Conservation (phyloP, 306 rosid species). For the Fragaria iinumae region DNA sequence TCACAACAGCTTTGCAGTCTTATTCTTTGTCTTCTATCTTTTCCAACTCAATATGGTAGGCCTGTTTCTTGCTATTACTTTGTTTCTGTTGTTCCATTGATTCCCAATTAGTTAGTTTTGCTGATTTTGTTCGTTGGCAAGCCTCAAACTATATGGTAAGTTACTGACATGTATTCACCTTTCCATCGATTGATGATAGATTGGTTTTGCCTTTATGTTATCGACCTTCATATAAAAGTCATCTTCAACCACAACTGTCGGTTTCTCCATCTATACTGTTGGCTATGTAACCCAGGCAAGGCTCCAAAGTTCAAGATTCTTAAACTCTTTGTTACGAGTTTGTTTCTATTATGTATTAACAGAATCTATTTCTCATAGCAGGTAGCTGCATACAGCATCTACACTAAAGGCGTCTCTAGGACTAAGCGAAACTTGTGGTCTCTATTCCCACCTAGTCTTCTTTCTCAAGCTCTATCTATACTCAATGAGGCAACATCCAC, state of each 20-base stretch:
- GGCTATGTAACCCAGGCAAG: too few relatives aligned
- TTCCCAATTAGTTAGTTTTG: not conserved
- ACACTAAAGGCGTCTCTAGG: too few relatives aligned
- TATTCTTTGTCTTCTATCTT: conserved; percentile 73
- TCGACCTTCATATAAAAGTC: too few relatives aligned
- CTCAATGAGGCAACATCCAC: too few relatives aligned
- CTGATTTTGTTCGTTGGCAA: conserved; percentile 1
- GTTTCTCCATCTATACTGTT: too few relatives aligned
- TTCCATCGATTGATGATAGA: conserved; percentile 24
- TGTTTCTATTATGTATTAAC: conserved; percentile 23
- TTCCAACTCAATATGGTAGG: conserved; percentile 88
- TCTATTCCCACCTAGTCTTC: too few relatives aligned
- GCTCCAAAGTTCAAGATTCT: conserved; percentile 25
- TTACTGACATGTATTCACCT: not conserved
- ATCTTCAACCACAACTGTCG: too few relatives aligned
- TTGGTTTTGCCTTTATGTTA: too few relatives aligned
- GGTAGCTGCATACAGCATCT: too few relatives aligned
- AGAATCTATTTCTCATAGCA: too few relatives aligned
- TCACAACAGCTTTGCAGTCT: conserved; percentile 48
- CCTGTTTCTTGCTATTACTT: conserved; percentile 13
- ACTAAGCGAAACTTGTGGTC: too few relatives aligned
- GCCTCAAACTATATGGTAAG: not conserved
- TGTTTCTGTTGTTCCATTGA: not conserved
- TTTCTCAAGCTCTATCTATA: too few relatives aligned
- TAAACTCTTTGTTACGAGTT: conserved; percentile 3